Evolutionary conservation across 108 stramenopile species (phyloP).

Genomic region (Cylindrotheca closterium): DNA sequence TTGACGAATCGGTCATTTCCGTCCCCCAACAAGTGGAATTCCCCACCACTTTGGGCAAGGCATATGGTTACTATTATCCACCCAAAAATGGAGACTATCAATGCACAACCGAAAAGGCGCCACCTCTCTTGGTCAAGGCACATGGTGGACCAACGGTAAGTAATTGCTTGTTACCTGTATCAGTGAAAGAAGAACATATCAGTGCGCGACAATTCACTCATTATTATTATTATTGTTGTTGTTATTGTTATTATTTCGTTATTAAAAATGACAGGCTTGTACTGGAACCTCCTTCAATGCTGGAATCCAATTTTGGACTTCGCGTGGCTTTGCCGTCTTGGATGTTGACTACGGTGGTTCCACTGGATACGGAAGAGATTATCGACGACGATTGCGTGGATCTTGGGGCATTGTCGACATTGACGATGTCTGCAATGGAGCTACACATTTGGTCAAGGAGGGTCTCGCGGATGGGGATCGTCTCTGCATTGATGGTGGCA

Average conservation of each 20-base stretch:
- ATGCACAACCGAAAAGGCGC: conserved; percentile 40
- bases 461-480: conserved; percentile 58
- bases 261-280: conserved; percentile 34
- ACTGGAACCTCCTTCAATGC: conserved; percentile 67
- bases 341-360: conserved; percentile 86
- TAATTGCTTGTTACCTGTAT: background rate
- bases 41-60: conserved; percentile 48
- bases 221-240: too few species aligned
- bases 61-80: conserved; percentile 64
- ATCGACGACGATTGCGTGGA: conserved; percentile 58
- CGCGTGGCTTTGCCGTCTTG: conserved; percentile 79
- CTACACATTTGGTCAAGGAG: conserved; percentile 55
- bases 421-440: conserved; percentile 78
- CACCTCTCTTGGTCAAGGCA: conserved; percentile 80
- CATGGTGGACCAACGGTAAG: conserved; percentile 76
- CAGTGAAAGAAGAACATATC: background rate
- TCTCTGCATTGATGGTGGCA: conserved; percentile 83
- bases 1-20: conserved; percentile 50
- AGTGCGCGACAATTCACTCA: too few species aligned
- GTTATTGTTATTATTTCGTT: too few species aligned
- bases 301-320: conserved; percentile 79
- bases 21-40: conserved; percentile 60
- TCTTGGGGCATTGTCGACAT: conserved; percentile 81
- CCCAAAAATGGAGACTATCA: conserved; percentile 52
- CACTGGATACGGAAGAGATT: conserved; percentile 79